Base-by-base conservation (phyloP, 2,329 filamentous ascomycete species). In the Scedosporium dehoogii region DNA sequence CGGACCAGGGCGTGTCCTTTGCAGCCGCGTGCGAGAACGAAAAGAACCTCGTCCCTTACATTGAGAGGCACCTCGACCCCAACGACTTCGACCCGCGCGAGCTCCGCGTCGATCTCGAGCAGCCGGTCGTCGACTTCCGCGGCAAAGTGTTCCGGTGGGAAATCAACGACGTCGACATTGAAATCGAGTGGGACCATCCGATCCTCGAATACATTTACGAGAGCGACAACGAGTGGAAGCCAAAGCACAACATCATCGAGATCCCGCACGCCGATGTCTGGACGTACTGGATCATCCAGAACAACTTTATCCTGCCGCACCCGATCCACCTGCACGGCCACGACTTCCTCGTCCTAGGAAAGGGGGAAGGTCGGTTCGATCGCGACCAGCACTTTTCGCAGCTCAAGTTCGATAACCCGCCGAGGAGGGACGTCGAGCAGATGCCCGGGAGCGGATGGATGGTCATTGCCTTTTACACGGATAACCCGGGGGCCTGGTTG, bases 401-500 rank as follows among this genome's bases (percentile, higher is more conserved):
- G 38, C 70, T 75, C 9, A 73, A 71, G 63, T 72, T 67, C 10
- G 53, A 68, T 16, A 82, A 80, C 60, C 79, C 79, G 3, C 72
- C 75, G 2, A 72, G 79, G 1, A 71, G 80, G 18, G 80, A 82
- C 67, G 77, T 76, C 1, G 75, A 75, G 2, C 73, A 77, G 64
- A 68, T 82, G 4, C 75, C 77, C 0, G 69, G 68, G 1, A 67
- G 65, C 9, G 80, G 79, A 0, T 78, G 77, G 69, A 64, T 82
- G 6, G 75, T 78, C 4, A 69, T 83, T 44, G 79, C 76, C 0
- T 82, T 80, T 69, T 67, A 70, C 55, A 73, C 77, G 0, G 76
- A 83, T 67, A 82, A 83, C 66, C 80, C 80, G 0, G 80, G 80
- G 57, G 69, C 73, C 33, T 79, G 77, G 76, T 66, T 78, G 38